A percentile compares a stretch with the other conserved stretches of the same genome.
These are phyloP conservation scores for Chaetomium cochliodes DNA, from an alignment of 495 filamentous ascomycete species.

Conservation along the genomic window DNA sequence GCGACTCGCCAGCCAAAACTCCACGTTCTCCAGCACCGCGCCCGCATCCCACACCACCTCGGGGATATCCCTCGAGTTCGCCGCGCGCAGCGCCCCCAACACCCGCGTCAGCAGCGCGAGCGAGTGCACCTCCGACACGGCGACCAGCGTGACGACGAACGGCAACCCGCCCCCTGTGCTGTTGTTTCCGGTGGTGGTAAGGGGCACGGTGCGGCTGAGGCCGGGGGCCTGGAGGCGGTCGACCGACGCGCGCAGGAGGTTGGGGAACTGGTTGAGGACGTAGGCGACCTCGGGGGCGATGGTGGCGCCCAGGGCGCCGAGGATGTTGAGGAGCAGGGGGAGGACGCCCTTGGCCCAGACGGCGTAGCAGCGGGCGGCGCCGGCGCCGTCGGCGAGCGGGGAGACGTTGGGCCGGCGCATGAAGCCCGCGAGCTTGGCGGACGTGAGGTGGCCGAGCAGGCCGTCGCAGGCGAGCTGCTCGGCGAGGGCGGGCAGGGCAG, in stretches of 20 bases:
- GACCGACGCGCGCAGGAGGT: slow-evolving; percentile 62
- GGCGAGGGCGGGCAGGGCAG: slow-evolving; percentile 73
- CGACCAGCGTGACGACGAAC: slow-evolving; percentile 63
- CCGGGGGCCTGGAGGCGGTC: slow-evolving; percentile 59
- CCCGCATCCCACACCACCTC: slow-evolving; percentile 69
- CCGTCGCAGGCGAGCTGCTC: slow-evolving; percentile 87
- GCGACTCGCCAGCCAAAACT: slow-evolving; percentile 65
- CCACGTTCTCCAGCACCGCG: slow-evolving; percentile 71
- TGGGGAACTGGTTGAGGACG: slow-evolving; percentile 82
- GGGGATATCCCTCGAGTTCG: slow-evolving; percentile 61
- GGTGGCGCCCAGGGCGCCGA: slow-evolving; percentile 73
- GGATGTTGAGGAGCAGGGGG: slow-evolving; percentile 85
- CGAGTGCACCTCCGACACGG: slow-evolving; percentile 72
- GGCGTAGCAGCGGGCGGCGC: slow-evolving; percentile 61
- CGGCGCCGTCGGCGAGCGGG: slow-evolving; percentile 59
- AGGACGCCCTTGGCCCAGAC: slow-evolving; percentile 90
- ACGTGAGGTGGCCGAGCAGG: slow-evolving; percentile 70
- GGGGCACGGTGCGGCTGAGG: slow-evolving; percentile 45
- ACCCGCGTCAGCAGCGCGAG: slow-evolving; percentile 70
- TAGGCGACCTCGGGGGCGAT: slow-evolving; percentile 78
- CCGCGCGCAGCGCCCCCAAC: slow-evolving; percentile 58
- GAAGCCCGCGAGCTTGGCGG: slow-evolving; percentile 70
- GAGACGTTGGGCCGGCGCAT: slow-evolving; percentile 68
- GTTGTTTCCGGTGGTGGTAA: no score
- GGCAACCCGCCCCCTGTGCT: slow-evolving; percentile 34